Base-by-base conservation (phyloP, 2,329 filamentous ascomycete species). In the Colletotrichum nymphaeae region DNA sequence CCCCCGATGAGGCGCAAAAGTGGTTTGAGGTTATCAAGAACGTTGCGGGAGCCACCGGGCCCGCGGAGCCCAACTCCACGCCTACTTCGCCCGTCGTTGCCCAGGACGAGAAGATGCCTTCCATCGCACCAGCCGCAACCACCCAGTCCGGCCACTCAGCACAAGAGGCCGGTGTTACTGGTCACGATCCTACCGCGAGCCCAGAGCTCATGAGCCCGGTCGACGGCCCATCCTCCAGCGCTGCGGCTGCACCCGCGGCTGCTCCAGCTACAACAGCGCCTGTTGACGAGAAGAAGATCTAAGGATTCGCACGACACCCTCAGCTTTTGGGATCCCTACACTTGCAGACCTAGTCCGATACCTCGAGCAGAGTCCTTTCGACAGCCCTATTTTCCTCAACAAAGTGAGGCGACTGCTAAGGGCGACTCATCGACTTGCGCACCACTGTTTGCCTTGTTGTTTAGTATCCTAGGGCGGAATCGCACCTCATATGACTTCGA, bases 21-120 rank as follows among this genome's bases (percentile, higher is more conserved):
- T 98, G 96, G 96, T 95, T 92, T 83, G 89, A 93, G 42, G 86
- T 94, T 76, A 93, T 98, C 78, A 85, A 87, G 58, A 83, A 86
- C 70, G 88, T 90, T 9, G 90, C 90, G 32, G 91, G 91, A 63
- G 83, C 87, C 6, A 84, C 84, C 1, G 85, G 83, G 1, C 79
- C 84, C 9, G 80, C 80, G 19, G 83, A 79, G 32, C 73, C 78
- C 37, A 32, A 53, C 46, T 79, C 81, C 56, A 22, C 42, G 19
- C 78, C 78, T 58, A 77, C 77, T 14, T 76, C 84, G 28, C 82
- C 83, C 19, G 76, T 76, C 19, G 75, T 78, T 55, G 77, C 77
- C 14, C 76, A 79, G 22, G 81, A 80, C 56, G 79, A 79, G 62
- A 76, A 77, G 64, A 77, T 77, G 42, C 74, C 72, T 35, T 58